phyloP scores from a whole-genome alignment of 116 monocot species.

The Iris pallida region DNA sequence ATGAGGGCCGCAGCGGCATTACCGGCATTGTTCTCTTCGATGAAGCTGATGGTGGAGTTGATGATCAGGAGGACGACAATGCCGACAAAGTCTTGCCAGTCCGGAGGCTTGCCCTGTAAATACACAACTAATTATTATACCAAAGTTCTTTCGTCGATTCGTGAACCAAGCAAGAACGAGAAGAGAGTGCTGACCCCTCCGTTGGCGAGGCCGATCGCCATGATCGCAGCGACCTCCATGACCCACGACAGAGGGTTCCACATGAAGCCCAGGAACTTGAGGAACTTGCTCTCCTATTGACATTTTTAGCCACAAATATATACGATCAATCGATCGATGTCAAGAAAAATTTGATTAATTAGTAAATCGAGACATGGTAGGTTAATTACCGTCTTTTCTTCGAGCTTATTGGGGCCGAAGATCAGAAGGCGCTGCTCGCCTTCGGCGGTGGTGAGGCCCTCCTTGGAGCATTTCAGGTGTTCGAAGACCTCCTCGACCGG shows the following conservation, averaged over 20 bases:
- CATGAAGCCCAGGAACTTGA: constrained; percentile 93
- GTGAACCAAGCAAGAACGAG: no score
- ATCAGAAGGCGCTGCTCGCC: constrained; percentile 36
- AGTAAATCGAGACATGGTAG: background rate
- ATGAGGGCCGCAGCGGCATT: constrained; percentile 89
- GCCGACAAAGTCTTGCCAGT: constrained; percentile 87
- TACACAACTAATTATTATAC: background rate
- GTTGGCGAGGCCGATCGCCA: constrained; percentile 84
- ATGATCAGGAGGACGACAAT: constrained; percentile 70
- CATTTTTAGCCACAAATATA: background rate
- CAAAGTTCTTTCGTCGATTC: no score
- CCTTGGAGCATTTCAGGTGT: constrained; percentile 34
- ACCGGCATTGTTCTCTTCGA: constrained; percentile 94
- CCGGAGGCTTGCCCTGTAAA: constrained; percentile 71
- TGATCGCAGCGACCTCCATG: constrained; percentile 85
- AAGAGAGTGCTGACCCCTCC: no score
- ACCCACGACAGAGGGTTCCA: constrained; percentile 97
- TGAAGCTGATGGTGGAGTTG: constrained; percentile 94
- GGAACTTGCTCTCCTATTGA: constrained; percentile 33
- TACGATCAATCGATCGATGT: background rate
- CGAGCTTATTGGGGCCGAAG: constrained; percentile 52
- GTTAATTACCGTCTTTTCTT: constrained; percentile 27
- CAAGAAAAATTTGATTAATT: background rate
- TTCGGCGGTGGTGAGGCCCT: constrained; percentile 31
- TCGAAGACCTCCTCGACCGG: constrained; percentile 41